Evolutionary conservation across 306 rosid genomes (phyloP), one percentile per base, ranked within the genome.

Genomic region (Prunus dulcis): DNA sequence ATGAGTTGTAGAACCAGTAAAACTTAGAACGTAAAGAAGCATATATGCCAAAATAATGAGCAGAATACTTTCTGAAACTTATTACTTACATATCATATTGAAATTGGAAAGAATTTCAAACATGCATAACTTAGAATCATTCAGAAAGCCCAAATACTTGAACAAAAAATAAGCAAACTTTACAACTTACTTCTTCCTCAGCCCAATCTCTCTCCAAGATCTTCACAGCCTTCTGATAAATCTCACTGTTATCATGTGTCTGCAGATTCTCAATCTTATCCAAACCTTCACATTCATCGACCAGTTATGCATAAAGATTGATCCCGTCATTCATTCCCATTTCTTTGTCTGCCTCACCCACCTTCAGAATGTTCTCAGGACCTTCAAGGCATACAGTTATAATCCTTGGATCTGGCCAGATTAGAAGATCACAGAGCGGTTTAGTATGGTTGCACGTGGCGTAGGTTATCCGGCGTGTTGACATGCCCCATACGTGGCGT

Each of bases 111-210:
- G n/a, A n/a, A n/a, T n/a, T n/a, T n/a, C n/a, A n/a, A n/a, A n/a
- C n/a, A n/a, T n/a, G n/a, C n/a, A n/a, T n/a, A n/a, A n/a, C n/a
- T n/a, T n/a, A n/a, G n/a, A n/a, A n/a, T n/a, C n/a, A n/a, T n/a
- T n/a, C n/a, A n/a, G n/a, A n/a, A n/a, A n/a, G n/a, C n/a, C n/a
- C n/a, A n/a, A n/a, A n/a, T n/a, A n/a, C n/a, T n/a, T n/a, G n/a
- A n/a, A n/a, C n/a, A n/a, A n/a, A n/a, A n/a, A n/a, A n/a, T n/a
- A n/a, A n/a, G n/a, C n/a, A n/a, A n/a, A n/a, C n/a, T n/a, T n/a
- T n/a, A n/a, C n/a, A n/a, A n/a, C n/a, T n/a, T n/a, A n/a, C 93
- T 6, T 87, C 94, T 74, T 90, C 94, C 81, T 87, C 95, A 0
- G 84, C 71, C 95, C 92, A 90, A 49, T 90, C 87, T 79, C 86